Evolutionary conservation across 116 monocot species (phyloP), one percentile per base, ranked within the genome.

Genomic region (Phalaenopsis hybrid): DNA sequence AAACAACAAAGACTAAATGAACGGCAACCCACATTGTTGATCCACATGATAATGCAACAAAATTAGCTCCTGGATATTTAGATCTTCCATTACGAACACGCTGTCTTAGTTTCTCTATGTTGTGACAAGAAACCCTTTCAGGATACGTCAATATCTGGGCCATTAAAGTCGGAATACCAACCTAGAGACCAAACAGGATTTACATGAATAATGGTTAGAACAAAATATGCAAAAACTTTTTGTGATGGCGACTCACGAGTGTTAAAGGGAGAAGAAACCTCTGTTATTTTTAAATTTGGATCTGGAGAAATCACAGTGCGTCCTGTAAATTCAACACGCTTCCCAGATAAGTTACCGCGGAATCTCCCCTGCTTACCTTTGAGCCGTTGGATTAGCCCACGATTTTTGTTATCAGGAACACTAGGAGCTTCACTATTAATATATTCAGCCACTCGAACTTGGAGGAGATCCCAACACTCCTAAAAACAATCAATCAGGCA

Each of bases 261-360:
- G n/a, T 51, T 51, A 0, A 3, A 77, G 11, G 51, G 25, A 74
- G 55, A 10, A 21, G 63, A 79, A 57, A 97, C 99, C 99, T 95
- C 99, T 50, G 99, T 92, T 21, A 99, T 99, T 94, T 91, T 99
- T 69, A 99, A 85, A 89, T 99, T 99, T 45, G 99, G 99, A 88
- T 99, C 99, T 74, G 99, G 99, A 83, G 99, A 99, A 84, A 99
- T 99, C 13, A 99, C 99, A 78, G 99, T 99, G 69, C 95, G 83
- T 84, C 95, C 99, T 74, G 99, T 99, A 86, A 86, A 99, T 77
- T 99, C 91, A 84, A 89, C 91, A 88, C 99, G 93, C 75, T 99
- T 99, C 59, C 99, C 99, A 20, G 92, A 92, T 72, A 99, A 89
- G 69, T 99, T 99, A 55, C 95, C 88, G 86, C 99, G 93, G 72